Evolutionary conservation across 2,329 filamentous ascomycete species (phyloP), one percentile per base, ranked within the genome.

Genomic region (Fusarium longipes): DNA sequence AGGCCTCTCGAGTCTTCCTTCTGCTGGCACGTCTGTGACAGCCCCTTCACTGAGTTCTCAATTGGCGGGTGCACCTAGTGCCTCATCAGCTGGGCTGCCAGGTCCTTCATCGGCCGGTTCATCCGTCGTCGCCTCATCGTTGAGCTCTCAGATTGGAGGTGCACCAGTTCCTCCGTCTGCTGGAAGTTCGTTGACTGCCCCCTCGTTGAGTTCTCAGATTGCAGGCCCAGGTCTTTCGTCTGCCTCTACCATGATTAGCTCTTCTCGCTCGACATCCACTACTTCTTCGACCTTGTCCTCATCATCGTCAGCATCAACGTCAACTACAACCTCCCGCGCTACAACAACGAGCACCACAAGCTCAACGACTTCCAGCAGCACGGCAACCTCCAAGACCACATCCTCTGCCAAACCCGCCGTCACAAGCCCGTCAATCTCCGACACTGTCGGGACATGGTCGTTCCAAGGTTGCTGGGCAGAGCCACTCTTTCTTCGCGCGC

Each of bases 391-490:
- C 3, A 51, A 18, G 15, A 25, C 33, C 8, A 63, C 35, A 3
- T 39, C 49, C 2, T 40, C 51, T 12, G 35, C 20, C 6, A 67
- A 58, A 0, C 68, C 68, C 3, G 66, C 58, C 11, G 64, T 68
- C 2, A 74, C 76, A 5, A 67, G 65, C 0, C 76, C 77, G 0
- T 67, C 66, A 8, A 70, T 73, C 30, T 74, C 73, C 1, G 40
- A 68, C 2, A 63, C 57, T 5, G 65, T 77, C 2, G 75, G 72
- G 8, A 57, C 64, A 6, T 81, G 75, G 70, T 54, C 49, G 2
- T 79, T 73, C 47, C 74, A 79, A 32, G 79, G 79, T 3, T 81
- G 80, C 58, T 81, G 73, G 67, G 76, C 76, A 0, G 79, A 81
- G 38, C 75, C 74, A 0, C 70, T 67, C 3, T 71, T 67, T 4